A percentile compares a stretch with the other conserved stretches of the same genome.
Evolutionary conservation across 352 stramenopile species (phyloP).

Genomic region (Phytophthora litchii): DNA sequence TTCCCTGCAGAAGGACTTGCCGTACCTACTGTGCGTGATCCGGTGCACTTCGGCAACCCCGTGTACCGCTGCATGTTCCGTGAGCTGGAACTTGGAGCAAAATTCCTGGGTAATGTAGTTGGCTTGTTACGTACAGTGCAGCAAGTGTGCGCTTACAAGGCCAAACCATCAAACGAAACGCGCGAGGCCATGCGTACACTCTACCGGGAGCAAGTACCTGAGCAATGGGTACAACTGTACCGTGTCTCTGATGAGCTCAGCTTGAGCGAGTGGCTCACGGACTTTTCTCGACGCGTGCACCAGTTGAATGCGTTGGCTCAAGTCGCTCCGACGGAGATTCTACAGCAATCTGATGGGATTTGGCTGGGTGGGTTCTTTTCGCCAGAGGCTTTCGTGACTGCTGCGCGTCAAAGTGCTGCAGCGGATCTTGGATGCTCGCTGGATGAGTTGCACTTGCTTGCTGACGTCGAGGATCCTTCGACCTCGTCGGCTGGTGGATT

Average conservation of each 20-base stretch:
- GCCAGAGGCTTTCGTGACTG: slow-evolving; percentile 93
- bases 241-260: slow-evolving; percentile 57
- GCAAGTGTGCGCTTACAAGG: slow-evolving; percentile 80
- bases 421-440: slow-evolving; percentile 81
- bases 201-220: slow-evolving; percentile 70
- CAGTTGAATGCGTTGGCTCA: slow-evolving; percentile 62
- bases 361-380: slow-evolving; percentile 94
- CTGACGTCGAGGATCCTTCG: slow-evolving; percentile 56
- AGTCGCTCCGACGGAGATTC: slow-evolving; percentile 47
- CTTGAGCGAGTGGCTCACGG: slow-evolving; percentile 82
- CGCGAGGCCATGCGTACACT: slow-evolving; percentile 82
- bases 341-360: slow-evolving; percentile 52
- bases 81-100: slow-evolving; percentile 79
- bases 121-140: slow-evolving; percentile 73
- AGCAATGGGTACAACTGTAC: slow-evolving; percentile 67
- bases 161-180: slow-evolving; percentile 89
- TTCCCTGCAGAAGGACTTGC: slow-evolving; percentile 51
- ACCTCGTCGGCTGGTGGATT: slow-evolving; percentile 47
- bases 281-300: slow-evolving; percentile 81
- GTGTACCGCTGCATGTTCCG: slow-evolving; percentile 93
- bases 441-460: slow-evolving; percentile 86
- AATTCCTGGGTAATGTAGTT: slow-evolving; percentile 70
- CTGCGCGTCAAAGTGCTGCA: slow-evolving; percentile 90
- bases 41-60: slow-evolving; percentile 79
- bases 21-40: slow-evolving; percentile 57